These are phyloP conservation scores for Trichosanthes cucumerina DNA, from an alignment of 306 rosid genomes.

Conservation along the genomic window DNA sequence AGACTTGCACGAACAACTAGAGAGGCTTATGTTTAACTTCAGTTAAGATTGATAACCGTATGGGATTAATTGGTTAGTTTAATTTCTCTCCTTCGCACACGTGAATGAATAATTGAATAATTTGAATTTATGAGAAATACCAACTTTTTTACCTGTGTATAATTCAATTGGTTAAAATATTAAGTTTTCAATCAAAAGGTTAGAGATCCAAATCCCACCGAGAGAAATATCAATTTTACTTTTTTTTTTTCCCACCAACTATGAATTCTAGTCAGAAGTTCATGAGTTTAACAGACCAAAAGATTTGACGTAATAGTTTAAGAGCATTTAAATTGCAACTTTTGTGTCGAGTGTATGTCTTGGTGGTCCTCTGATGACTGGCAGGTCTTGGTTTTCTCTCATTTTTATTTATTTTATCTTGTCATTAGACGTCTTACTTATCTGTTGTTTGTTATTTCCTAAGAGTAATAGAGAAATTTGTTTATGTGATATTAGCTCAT, in stretches of 20 bases:
- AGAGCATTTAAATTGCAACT: neutral
- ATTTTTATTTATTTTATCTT: neutral
- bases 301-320: neutral
- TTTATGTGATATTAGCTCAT: neutral
- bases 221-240: neutral
- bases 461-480: neutral
- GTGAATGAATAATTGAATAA: neutral
- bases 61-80: neutral
- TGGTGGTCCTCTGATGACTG: neutral
- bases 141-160: neutral
- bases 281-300: neutral
- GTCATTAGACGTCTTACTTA: neutral
- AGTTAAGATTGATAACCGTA: neutral
- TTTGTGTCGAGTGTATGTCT: too few relatives aligned
- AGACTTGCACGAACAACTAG: neutral
- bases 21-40: neutral
- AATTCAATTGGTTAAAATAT: neutral
- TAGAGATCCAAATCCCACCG: neutral
- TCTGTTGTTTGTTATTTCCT: neutral
- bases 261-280: neutral
- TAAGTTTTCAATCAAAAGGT: neutral
- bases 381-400: neutral
- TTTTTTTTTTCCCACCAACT: neutral
- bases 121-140: neutral
- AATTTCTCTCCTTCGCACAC: neutral